Evolutionary conservation across 352 stramenopile genomes (phyloP).

Genomic region (Pythium aristosporum): DNA sequence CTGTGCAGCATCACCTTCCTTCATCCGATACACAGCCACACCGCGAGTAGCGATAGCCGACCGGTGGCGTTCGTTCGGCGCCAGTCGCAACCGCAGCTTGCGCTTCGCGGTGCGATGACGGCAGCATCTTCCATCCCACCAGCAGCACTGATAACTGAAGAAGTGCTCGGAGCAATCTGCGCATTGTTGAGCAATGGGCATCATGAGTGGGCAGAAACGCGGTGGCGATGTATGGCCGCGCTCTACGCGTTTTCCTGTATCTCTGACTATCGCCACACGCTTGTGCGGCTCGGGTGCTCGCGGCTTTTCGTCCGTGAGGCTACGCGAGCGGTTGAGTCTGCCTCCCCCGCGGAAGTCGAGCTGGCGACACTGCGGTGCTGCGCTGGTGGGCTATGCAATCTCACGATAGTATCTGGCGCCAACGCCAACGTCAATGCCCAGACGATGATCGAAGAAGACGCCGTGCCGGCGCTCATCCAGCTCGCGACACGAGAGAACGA

Average conservation of each 20-base stretch:
- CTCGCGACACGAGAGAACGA: conserved; percentile 61
- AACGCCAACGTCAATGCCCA: conserved; percentile 33
- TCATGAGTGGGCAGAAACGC: conserved; percentile 37
- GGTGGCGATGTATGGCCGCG: conserved; percentile 59
- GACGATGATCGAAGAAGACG: conserved; percentile 63
- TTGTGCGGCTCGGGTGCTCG: conserved; percentile 54
- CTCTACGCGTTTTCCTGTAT: conserved; percentile 56
- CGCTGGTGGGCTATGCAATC: conserved; percentile 56
- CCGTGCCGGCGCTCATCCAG: conserved; percentile 63
- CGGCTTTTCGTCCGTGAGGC: conserved; percentile 49
- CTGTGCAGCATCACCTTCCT: conserved; percentile 61
- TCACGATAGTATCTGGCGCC: conserved; percentile 39
- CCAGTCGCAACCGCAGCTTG: conserved; percentile 22
- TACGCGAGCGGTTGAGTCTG: conserved; percentile 24
- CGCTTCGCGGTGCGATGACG: conserved; percentile 8
- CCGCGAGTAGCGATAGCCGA: background rate
- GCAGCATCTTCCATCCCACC: conserved; percentile 18
- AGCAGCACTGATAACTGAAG: conserved; percentile 29
- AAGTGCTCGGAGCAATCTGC: conserved; percentile 42
- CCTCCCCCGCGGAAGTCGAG: conserved; percentile 17
- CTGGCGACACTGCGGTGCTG: conserved; percentile 44
- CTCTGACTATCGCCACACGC: conserved; percentile 34
- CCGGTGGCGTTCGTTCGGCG: conserved; percentile 19
- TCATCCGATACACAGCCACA: background rate
- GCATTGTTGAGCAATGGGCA: conserved; percentile 28